phyloP scores from a whole-genome alignment of 1,139 yeast genomes.

The Debaryomyces udenii region DNA sequence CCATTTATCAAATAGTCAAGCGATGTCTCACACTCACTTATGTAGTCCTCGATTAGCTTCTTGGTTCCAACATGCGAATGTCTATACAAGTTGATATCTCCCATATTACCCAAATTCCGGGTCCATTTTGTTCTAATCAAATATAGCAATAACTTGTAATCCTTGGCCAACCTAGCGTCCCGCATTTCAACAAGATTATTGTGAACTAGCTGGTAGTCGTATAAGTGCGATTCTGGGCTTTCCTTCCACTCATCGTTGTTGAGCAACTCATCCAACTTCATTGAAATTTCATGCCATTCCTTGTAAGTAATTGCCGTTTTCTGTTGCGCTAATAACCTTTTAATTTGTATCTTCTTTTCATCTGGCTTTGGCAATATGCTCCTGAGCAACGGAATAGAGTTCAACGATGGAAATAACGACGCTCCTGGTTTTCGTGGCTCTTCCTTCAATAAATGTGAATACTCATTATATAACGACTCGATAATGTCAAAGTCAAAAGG shows the following conservation, averaged over 20 bases:
- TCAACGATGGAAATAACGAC: conserved; percentile 12
- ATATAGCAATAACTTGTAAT: conserved; percentile 65
- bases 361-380: conserved; percentile 29
- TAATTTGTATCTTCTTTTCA: conserved; percentile 30
- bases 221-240: conserved; percentile 60
- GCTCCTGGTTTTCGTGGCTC: conserved; percentile 2
- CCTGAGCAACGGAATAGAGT: conserved; percentile 32
- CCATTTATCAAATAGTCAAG: conserved; percentile 52
- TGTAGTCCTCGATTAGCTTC: conserved; percentile 75
- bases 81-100: conserved; percentile 74
- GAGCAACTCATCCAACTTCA: conserved; percentile 62
- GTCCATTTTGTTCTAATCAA: conserved; percentile 83
- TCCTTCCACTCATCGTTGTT: conserved; percentile 75
- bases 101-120: conserved; percentile 86
- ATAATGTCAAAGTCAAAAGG: conserved; percentile 13
- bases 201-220: conserved; percentile 68
- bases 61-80: conserved; percentile 89
- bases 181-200: conserved; percentile 60
- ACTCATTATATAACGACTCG: conserved; percentile 11
- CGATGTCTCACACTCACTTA: conserved; percentile 71
- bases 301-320: conserved; percentile 64
- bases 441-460: conserved; percentile 10
- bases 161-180: conserved; percentile 57
- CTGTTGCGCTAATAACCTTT: conserved; percentile 49
- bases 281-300: conserved; percentile 70